phyloP scores from a whole-genome alignment of 176 grass and related monocot genomes.

The Musa acuminata region DNA sequence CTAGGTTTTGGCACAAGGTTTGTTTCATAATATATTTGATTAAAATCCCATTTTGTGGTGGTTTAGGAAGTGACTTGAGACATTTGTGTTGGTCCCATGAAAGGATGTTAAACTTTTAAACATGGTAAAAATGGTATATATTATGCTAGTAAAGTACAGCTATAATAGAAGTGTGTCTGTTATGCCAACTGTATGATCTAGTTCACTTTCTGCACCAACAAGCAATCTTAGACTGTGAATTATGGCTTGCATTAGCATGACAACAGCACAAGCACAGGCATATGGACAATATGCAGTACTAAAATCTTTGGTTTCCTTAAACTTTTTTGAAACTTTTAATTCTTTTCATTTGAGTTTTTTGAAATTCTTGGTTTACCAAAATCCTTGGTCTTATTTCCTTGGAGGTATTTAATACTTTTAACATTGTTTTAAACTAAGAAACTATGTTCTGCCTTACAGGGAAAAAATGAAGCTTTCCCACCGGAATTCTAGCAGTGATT shows the following conservation, averaged over 20 bases:
- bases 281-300: background rate
- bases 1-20: constrained; percentile 99
- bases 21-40: background rate
- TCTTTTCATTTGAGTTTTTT: background rate
- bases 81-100: background rate
- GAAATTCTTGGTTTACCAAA: background rate
- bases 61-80: constrained; percentile 3
- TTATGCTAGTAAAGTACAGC: background rate
- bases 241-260: background rate
- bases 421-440: background rate
- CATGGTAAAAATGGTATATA: background rate
- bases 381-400: background rate
- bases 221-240: background rate
- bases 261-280: background rate
- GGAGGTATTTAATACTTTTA: background rate
- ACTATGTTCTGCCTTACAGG: background rate
- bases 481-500: background rate
- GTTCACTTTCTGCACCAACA: background rate
- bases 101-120: background rate
- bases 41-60: constrained; percentile 7
- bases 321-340: background rate
- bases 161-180: background rate
- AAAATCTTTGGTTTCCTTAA: background rate
- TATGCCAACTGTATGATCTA: background rate
- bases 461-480: background rate